Percentiles rank a stretch among this genome's conserved stretches.
Conservation (phyloP, 2,329 filamentous ascomycete species). For the Fusarium sp. region DNA sequence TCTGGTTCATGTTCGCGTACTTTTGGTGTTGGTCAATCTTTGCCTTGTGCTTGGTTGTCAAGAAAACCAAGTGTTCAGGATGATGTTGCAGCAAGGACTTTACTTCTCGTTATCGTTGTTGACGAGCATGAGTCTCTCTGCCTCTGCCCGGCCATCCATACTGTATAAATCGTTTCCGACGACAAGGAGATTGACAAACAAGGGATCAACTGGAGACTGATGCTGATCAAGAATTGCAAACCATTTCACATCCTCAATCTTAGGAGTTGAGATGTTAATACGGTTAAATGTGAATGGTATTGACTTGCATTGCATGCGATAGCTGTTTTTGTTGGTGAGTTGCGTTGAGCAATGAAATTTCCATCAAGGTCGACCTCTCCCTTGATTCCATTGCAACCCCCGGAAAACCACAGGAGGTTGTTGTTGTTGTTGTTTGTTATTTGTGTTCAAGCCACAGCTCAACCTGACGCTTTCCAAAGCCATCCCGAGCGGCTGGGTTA, state of each 20-base stretch:
- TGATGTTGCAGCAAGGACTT: not conserved
- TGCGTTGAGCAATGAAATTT: not conserved
- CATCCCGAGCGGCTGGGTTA: not conserved
- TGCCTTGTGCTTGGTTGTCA: rapidly evolving
- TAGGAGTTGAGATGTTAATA: not conserved
- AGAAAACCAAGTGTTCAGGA: not conserved
- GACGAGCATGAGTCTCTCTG: not conserved
- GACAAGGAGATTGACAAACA: not conserved
- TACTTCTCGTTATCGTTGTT: not conserved
- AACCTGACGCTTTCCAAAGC: not conserved
- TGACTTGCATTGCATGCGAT: not conserved
- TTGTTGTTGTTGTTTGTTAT: not conserved
- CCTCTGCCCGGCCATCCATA: not conserved
- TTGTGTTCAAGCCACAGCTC: not conserved
- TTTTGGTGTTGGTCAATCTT: not conserved
- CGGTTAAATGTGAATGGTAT: not conserved
- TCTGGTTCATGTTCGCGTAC: not conserved
- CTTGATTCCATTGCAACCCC: rapidly evolving
- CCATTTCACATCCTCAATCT: rapidly evolving
- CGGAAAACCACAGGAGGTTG: not conserved
- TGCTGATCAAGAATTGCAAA: not conserved
- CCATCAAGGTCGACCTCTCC: not conserved
- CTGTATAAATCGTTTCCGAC: not conserved
- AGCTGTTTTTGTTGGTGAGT: not conserved
- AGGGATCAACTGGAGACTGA: rapidly evolving